phyloP scores from a whole-genome alignment of 257 asterid genomes.

The Solanum dulcamara region DNA sequence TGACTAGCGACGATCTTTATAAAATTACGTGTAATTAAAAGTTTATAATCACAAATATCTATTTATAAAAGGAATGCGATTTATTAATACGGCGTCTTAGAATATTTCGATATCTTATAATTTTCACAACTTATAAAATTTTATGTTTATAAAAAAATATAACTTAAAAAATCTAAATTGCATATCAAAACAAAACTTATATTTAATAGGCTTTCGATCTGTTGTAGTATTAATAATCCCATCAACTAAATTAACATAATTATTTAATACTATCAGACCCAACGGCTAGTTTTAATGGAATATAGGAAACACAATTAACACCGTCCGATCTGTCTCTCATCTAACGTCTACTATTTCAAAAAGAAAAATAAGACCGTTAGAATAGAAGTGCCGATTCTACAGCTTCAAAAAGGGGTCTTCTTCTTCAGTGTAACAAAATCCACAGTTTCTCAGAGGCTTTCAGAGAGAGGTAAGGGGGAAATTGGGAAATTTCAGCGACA shows the following conservation, averaged over 20 bases:
- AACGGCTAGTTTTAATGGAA: neutral
- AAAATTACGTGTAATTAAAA: no score
- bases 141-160: no score
- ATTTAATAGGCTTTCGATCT: neutral
- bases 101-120: no score
- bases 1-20: no score
- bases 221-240: neutral
- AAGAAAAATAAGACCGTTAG: constrained; percentile 54
- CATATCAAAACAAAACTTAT: neutral
- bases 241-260: neutral
- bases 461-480: neutral
- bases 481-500: neutral
- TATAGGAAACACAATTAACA: neutral
- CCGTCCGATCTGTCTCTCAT: constrained; percentile 30
- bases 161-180: no score
- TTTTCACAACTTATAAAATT: no score
- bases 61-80: no score
- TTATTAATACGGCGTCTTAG: no score
- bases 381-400: constrained; percentile 9
- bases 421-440: neutral
- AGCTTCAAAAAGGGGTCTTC: constrained; percentile 26
- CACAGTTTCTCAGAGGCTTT: neutral
- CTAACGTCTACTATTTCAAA: constrained; percentile 23
- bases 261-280: neutral
- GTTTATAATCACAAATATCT: neutral